phyloP scores from a whole-genome alignment of 2,329 filamentous ascomycete species.

The Phyllosticta ampelicida region DNA sequence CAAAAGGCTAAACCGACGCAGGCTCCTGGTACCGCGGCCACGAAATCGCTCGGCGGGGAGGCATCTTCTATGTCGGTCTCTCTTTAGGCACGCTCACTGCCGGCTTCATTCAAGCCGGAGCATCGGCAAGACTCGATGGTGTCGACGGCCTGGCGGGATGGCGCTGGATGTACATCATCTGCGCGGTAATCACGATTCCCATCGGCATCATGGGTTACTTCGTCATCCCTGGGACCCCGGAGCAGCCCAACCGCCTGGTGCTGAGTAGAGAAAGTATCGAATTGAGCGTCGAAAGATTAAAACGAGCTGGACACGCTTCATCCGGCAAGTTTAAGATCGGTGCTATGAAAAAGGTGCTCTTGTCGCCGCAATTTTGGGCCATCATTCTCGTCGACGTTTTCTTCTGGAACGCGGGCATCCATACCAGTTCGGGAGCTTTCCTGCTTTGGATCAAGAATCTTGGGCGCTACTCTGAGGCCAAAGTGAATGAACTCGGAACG shows the following conservation, averaged over 20 bases:
- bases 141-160: slow-evolving; percentile 32
- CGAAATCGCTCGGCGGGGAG: slow-evolving; percentile 36
- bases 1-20: slow-evolving; percentile 1
- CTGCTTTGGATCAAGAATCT: slow-evolving; percentile 50
- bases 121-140: slow-evolving; percentile 44
- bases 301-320: slow-evolving; percentile 32
- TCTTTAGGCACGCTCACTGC: slow-evolving; percentile 43
- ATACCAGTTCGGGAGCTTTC: slow-evolving; percentile 40
- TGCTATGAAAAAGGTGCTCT: slow-evolving; percentile 25
- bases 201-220: slow-evolving; percentile 42
- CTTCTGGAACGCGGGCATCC: slow-evolving; percentile 46
- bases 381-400: slow-evolving; percentile 42
- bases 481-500: slow-evolving; percentile 42
- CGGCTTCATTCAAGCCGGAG: slow-evolving; percentile 34
- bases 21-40: slow-evolving; percentile 41
- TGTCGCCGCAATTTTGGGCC: slow-evolving; percentile 40
- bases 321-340: slow-evolving; percentile 20
- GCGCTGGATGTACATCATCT: slow-evolving; percentile 29
- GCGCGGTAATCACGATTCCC: slow-evolving; percentile 40
- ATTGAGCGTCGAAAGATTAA: slow-evolving; percentile 36
- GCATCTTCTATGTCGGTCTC: slow-evolving; percentile 42
- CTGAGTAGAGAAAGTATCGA: slow-evolving; percentile 38
- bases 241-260: slow-evolving; percentile 39
- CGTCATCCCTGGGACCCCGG: slow-evolving; percentile 41
- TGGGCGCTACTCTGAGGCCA: slow-evolving; percentile 34